Evolutionary conservation across 129 eudicot species (phyloP), one percentile per base, ranked within the genome.

Genomic region (Chrysanthemum lavandulifolium): DNA sequence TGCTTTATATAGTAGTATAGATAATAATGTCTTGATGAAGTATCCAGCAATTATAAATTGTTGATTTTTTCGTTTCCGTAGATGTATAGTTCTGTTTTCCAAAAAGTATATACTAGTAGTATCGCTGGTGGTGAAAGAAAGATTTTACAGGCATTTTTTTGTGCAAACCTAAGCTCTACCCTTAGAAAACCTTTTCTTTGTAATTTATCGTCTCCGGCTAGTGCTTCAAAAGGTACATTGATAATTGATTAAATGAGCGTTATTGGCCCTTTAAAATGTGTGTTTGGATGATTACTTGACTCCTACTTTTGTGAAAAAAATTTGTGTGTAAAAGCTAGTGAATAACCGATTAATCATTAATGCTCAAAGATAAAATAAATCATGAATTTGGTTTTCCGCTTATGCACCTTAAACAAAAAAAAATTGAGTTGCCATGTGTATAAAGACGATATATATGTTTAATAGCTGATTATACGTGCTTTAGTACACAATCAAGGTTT

Each of bases 221-320:
- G 47, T 64, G 61, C 9, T 74, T 65, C 58, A 6, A 2, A 74
- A 74, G 79, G 72, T 74, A 74, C 47, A 53, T 18, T 52, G 33
- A 50, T 48, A 13, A 13, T 21, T 12, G 9, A 3, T 49, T 50
- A 13, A 50, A 47, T 4, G 1, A 49, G 11, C 5, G 4, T 33
- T 18, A 48, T 47, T 33, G 3, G 6, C 40, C 6, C 36, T 31
- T 31, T 4, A 29, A 29, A 29, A 29, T 29, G 3, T 3, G 33
- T 29, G 33, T 29, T 29, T 29, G 33, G 33, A 29, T 29, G 3
- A 29, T 29, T 29, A 29, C 33, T 29, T 29, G 33, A 29, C 33
- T 29, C 33, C 3, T 29, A 29, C 5, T 29, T 29, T 3, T 29
- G 5, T 29, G 5, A 29, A 29, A 29, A 29, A 3, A 29, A 29